These are phyloP conservation scores for Botrytis porri DNA, from an alignment of 2,329 filamentous ascomycete genomes.

Conservation along the genomic window DNA sequence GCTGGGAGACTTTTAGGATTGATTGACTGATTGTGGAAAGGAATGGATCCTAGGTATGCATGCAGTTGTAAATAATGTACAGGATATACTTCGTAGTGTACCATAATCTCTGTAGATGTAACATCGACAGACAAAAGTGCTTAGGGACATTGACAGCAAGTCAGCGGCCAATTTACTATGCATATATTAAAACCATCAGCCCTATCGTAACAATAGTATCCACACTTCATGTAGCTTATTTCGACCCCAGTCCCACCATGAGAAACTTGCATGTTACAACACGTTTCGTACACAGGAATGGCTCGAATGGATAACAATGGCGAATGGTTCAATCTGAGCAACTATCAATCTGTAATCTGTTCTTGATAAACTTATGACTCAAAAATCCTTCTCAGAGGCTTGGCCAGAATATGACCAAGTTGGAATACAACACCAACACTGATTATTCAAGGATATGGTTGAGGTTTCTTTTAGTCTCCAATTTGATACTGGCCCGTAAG, in stretches of 20 bases:
- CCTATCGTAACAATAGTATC: not conserved
- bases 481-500: not conserved
- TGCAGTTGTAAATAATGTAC: not conserved
- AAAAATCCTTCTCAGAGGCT: not conserved
- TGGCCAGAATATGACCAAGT: not conserved
- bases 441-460: no score
- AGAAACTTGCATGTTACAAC: not conserved
- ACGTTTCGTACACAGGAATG: not conserved
- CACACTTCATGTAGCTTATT: not conserved
- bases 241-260: not conserved
- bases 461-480: not conserved
- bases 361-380: not conserved
- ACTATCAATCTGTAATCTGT: not conserved
- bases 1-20: conserved; percentile 67
- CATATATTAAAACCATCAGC: not conserved
- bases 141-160: not conserved
- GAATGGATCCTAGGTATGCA: not conserved
- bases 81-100: not conserved
- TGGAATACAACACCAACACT: not conserved
- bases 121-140: not conserved
- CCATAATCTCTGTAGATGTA: not conserved
- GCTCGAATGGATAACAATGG: not conserved
- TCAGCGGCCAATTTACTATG: not conserved
- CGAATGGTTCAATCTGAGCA: not conserved
- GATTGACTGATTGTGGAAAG: not conserved